Conservation (phyloP, 176 grass and related monocot genomes). For the Musa beccarii region DNA sequence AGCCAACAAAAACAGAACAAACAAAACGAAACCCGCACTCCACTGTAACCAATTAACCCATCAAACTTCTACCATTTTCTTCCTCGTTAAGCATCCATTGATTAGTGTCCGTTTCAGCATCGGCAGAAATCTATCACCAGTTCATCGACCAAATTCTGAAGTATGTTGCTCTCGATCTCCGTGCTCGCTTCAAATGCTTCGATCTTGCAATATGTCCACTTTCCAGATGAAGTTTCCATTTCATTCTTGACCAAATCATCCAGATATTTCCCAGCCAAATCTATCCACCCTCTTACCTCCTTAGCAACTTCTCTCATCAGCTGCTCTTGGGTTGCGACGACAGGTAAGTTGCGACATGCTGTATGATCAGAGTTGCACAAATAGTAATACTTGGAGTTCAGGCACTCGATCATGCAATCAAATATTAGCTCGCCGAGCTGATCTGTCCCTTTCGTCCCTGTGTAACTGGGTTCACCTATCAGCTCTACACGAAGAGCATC, state of each 20-base stretch:
- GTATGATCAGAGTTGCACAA: conserved; percentile 44
- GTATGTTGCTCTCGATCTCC: conserved; percentile 54
- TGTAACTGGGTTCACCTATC: neutral
- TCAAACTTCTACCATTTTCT: neutral
- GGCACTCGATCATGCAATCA: conserved; percentile 34
- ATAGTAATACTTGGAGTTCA: conserved; percentile 33
- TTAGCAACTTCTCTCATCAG: conserved; percentile 29
- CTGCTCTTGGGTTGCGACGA: conserved; percentile 37
- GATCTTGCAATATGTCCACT: neutral
- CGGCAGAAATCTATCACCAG: conserved; percentile 27
- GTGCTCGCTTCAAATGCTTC: conserved; percentile 39
- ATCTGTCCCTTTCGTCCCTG: conserved; percentile 15
- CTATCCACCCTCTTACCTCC: conserved; percentile 29
- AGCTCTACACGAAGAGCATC: conserved; percentile 13
- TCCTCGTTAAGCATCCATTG: too few relatives aligned
- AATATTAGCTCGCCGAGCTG: conserved; percentile 15
- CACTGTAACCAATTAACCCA: neutral
- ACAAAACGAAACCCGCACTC: neutral
- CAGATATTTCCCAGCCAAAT: conserved; percentile 22
- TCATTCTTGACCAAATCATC: conserved; percentile 41
- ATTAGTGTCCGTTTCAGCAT: neutral
- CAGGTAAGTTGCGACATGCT: conserved; percentile 27
- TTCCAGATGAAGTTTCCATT: conserved; percentile 22
- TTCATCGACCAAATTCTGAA: conserved; percentile 48
- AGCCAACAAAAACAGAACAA: neutral